phyloP scores from a whole-genome alignment of 2,329 filamentous ascomycete species.

The Monilinia fructigena region DNA sequence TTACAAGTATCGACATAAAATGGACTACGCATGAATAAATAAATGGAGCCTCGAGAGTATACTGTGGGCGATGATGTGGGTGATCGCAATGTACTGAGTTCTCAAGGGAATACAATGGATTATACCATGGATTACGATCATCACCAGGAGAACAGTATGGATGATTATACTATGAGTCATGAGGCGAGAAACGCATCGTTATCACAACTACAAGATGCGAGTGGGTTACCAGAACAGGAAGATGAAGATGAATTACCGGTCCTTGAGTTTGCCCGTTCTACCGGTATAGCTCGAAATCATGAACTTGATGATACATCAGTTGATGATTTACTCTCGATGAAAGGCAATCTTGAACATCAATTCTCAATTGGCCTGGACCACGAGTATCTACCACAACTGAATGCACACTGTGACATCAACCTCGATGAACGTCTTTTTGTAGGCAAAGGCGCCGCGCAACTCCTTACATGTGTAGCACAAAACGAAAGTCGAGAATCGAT shows the following conservation, averaged over 20 bases:
- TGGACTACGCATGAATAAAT: background rate
- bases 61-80: background rate
- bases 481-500: constrained; percentile 25
- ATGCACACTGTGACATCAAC: constrained; percentile 25
- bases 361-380: constrained; percentile 1
- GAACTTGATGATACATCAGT: constrained; percentile 26
- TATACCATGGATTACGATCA: background rate
- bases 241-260: constrained; percentile 30
- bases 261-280: constrained; percentile 37
- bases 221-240: background rate
- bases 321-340: constrained; percentile 27
- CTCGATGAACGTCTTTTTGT: constrained; percentile 33
- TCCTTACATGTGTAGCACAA: constrained; percentile 31
- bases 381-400: constrained; percentile 30
- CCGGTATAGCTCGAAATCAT: constrained; percentile 35
- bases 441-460: constrained; percentile 30
- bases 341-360: background rate
- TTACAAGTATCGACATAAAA: background rate
- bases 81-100: background rate
- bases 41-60: background rate
- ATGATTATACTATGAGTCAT: constrained; percentile 4
- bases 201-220: constrained; percentile 8
- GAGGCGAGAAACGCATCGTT: background rate
- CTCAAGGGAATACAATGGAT: background rate
- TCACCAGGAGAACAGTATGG: background rate